Evolutionary conservation across 345 rosid species (phyloP).

Genomic region (Lepidium didymum): DNA sequence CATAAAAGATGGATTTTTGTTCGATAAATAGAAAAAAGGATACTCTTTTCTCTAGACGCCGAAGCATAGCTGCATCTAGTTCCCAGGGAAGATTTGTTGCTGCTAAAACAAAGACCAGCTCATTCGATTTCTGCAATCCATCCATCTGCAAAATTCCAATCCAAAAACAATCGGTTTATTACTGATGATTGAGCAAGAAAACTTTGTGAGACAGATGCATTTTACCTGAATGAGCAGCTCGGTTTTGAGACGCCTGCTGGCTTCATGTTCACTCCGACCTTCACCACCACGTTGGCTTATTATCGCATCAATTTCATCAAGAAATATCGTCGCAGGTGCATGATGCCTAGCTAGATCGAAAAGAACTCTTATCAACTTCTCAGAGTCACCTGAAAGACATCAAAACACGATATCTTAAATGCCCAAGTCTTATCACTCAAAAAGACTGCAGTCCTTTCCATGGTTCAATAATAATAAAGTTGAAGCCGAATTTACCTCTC

Average conservation of each 20-base stretch:
- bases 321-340: conserved; percentile 93
- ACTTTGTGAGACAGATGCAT: neutral
- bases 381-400: conserved; percentile 77
- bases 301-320: conserved; percentile 96
- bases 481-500: conserved; percentile 37
- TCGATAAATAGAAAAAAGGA: conserved; percentile 35
- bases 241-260: conserved; percentile 96
- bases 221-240: conserved; percentile 95
- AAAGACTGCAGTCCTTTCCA: neutral
- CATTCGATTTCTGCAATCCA: conserved; percentile 73
- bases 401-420: neutral
- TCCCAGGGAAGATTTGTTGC: conserved; percentile 99
- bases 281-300: conserved; percentile 98
- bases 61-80: conserved; percentile 94
- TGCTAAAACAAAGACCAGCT: conserved; percentile 93
- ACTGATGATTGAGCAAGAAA: neutral
- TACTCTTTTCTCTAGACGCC: conserved; percentile 97
- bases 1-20: neutral
- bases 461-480: neutral
- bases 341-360: conserved; percentile 98
- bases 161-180: conserved; percentile 6
- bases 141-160: conserved; percentile 65
- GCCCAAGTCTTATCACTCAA: neutral
- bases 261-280: conserved; percentile 96
- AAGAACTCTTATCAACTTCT: conserved; percentile 82